A percentile compares a stretch with the other conserved stretches of the same genome.
Evolutionary conservation across 176 grass and related monocot species (phyloP).

Genomic region (Zea luxurians): DNA sequence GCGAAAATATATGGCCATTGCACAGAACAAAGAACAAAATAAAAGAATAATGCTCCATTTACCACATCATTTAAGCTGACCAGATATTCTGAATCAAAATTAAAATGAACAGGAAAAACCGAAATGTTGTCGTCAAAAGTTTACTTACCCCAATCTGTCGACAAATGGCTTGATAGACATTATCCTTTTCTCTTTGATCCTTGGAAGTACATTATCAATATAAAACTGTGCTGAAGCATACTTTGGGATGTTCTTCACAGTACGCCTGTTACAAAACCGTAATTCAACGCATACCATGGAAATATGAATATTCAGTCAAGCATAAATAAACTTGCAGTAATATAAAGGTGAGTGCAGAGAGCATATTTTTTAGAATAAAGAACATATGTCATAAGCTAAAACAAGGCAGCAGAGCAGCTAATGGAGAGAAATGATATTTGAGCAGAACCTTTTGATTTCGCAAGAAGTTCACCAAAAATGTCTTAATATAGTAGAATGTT

Average conservation of each 20-base stretch:
- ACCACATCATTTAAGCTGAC: constrained; percentile 8
- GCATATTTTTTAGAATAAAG: neutral
- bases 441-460: neutral
- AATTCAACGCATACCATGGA: constrained; percentile 13
- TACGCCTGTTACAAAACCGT: constrained; percentile 46
- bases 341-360: neutral
- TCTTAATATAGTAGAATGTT: neutral
- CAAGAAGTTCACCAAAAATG: neutral
- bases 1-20: neutral
- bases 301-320: neutral
- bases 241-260: constrained; percentile 80
- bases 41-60: neutral
- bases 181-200: constrained; percentile 87
- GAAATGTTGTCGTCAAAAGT: neutral
- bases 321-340: neutral
- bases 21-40: neutral
- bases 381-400: neutral
- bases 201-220: constrained; percentile 81
- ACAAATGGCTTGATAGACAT: constrained; percentile 89
- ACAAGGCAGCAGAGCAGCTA: neutral
- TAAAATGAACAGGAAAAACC: neutral
- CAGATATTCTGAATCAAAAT: neutral
- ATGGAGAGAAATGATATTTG: neutral
- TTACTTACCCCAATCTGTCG: constrained; percentile 77
- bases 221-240: constrained; percentile 81